Conservation (phyloP, 345 rosid genomes). For the Populus euphratica region DNA sequence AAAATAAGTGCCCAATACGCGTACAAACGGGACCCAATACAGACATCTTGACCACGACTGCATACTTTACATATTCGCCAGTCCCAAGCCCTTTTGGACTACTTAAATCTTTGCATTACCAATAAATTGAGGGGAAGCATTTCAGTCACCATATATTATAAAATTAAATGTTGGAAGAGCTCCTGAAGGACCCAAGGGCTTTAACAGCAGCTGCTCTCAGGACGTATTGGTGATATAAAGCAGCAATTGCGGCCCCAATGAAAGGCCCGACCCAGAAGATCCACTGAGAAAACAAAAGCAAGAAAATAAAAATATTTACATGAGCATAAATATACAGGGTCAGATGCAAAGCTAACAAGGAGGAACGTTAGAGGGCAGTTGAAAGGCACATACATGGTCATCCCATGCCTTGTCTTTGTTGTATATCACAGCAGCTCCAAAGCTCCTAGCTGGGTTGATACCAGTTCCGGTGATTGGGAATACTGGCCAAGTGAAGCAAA, state of each 20-base stretch:
- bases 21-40: no score
- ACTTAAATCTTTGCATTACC: no score
- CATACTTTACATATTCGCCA: no score
- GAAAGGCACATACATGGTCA: conserved; percentile 31
- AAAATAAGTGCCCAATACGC: no score
- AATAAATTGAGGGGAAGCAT: no score
- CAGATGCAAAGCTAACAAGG: background rate
- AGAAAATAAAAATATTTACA: background rate
- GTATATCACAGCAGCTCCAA: conserved; percentile 42
- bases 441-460: conserved; percentile 45
- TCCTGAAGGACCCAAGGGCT: conserved; percentile 40
- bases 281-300: conserved; percentile 28
- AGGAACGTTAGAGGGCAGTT: background rate
- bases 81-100: no score
- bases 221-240: conserved; percentile 36
- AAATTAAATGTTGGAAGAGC: conserved; percentile 27
- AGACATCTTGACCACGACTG: no score
- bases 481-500: conserved; percentile 44
- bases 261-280: conserved; percentile 53
- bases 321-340: background rate
- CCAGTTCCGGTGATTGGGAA: conserved; percentile 48
- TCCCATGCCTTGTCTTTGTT: conserved; percentile 39
- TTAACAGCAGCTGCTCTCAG: conserved; percentile 38
- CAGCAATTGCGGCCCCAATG: conserved; percentile 43
- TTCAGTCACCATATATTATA: no score